A percentile compares a stretch with the other conserved stretches of the same genome.
phyloP scores from a whole-genome alignment of 257 asterid species.

The Lantana camara region DNA sequence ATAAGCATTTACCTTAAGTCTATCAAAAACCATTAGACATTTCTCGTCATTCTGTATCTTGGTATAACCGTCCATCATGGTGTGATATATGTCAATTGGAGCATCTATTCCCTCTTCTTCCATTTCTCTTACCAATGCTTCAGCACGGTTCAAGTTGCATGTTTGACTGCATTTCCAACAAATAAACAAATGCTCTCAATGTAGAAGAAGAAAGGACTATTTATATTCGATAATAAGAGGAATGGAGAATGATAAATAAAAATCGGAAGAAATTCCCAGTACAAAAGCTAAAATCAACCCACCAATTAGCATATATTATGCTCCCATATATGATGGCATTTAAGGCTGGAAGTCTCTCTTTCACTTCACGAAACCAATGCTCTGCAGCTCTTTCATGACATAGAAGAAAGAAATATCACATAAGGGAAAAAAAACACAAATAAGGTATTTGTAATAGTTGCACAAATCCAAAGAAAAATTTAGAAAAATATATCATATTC shows the following conservation, averaged over 20 bases:
- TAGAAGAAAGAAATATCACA: slow-evolving; percentile 37
- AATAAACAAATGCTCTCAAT: slow-evolving; percentile 21
- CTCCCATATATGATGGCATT: slow-evolving; percentile 88
- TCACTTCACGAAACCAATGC: slow-evolving; percentile 92
- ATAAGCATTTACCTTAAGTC: slow-evolving; percentile 65
- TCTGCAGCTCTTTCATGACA: slow-evolving; percentile 90
- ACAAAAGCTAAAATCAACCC: slow-evolving; percentile 27
- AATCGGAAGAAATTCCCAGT: slow-evolving; percentile 5
- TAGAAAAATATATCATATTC: neutral
- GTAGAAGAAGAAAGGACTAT: neutral
- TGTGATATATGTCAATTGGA: slow-evolving; percentile 85
- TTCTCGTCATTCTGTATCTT: slow-evolving; percentile 70
- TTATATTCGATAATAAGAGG: neutral
- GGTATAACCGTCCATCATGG: slow-evolving; percentile 98
- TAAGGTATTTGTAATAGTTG: neutral
- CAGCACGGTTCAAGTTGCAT: slow-evolving; percentile 72
- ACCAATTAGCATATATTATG: slow-evolving; percentile 91
- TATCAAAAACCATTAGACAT: slow-evolving; percentile 79
- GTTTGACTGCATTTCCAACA: slow-evolving; percentile 63
- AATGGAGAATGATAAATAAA: neutral
- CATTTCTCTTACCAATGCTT: slow-evolving; percentile 94
- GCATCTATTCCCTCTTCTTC: slow-evolving; percentile 98
- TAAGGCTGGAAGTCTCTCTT: slow-evolving; percentile 59
- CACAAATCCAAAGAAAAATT: slow-evolving; percentile 4
- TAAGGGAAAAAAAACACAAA: slow-evolving; percentile 24